Conservation (phyloP, 768 basidiomycete species). For the Kwoniella shandongensis region DNA sequence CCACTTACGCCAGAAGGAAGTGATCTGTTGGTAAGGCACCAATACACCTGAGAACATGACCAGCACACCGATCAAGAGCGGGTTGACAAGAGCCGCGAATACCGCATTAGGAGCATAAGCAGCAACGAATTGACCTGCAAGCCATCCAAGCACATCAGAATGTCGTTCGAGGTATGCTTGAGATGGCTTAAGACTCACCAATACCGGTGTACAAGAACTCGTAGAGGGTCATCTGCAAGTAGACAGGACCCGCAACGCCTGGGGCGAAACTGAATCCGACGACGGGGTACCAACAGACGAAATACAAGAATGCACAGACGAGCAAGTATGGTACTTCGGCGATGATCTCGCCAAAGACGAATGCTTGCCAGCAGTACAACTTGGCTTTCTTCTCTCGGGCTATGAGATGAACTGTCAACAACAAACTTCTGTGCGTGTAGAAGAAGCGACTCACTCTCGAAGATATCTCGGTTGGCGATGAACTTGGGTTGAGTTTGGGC, state of each 20-base stretch:
- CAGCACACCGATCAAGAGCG: constrained; percentile 43
- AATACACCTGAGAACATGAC: constrained; percentile 45
- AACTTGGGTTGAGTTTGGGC: constrained; percentile 76
- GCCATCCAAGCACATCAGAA: background rate
- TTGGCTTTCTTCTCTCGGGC: constrained; percentile 43
- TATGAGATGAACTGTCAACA: constrained; percentile 1
- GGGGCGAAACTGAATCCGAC: constrained; percentile 47
- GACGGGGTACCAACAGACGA: constrained; percentile 39
- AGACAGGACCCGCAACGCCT: constrained; percentile 44
- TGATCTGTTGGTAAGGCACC: constrained; percentile 41
- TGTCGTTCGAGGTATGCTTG: background rate
- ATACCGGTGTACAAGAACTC: constrained; percentile 52
- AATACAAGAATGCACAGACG: constrained; percentile 47
- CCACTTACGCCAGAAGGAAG: constrained; percentile 39
- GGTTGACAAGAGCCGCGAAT: constrained; percentile 47
- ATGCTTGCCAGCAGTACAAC: constrained; percentile 44
- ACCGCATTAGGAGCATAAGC: constrained; percentile 50
- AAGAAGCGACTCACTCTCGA: constrained; percentile 23
- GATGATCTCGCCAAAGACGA: constrained; percentile 41
- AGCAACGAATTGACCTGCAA: constrained; percentile 42
- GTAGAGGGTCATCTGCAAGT: constrained; percentile 49
- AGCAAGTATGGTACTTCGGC: constrained; percentile 40
- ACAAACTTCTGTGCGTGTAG: background rate
- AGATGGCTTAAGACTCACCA: constrained; percentile 22
- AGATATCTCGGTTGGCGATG: constrained; percentile 63